Evolutionary conservation across 1,139 yeast species (phyloP), one percentile per base, ranked within the genome.

Genomic region (Blastobotrys raffinosifermentans): DNA sequence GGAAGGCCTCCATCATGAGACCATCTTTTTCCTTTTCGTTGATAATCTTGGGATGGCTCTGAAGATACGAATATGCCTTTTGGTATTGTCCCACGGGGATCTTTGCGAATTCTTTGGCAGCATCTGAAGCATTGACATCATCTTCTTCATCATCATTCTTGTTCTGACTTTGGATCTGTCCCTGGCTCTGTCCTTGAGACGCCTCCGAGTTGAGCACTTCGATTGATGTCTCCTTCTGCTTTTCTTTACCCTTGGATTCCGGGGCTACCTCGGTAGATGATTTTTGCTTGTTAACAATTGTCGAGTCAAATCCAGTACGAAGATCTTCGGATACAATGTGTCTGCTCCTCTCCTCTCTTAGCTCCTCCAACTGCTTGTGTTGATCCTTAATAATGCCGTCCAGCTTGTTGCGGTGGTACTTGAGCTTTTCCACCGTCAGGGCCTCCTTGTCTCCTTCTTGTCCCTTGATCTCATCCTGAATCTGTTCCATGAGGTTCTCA

Each of bases 271-370:
- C 3, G 3, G 41, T 39, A 13, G 37, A 39, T 11, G 40, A 64
- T n/a, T 56, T 57, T 26, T 65, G 66, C 51, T 76, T 80, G 58
- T 85, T 86, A 57, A 87, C 60, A 51, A 85, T 75, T 0, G 95
- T 82, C 19, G 85, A 73, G 55, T 89, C 95, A 67, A 86, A 91
- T 0, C 96, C 98, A n/a, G 94, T 86, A 49, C 78, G 94, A 27
- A 87, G 72, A 59, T 91, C 98, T 15, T 87, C 97, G 41, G 94
- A 80, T 4, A 94, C 78, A 46, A 91, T 89, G 55, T 85, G 81
- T 42, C 68, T 59, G 8, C 78, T 69, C 51, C 85, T 82, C 55
- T 89, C 94, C 48, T 77, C 72, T 49, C 75, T 71, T 40, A 91
- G 67, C 26, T 75, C 76, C 33, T 73, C 76, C 51, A 87, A 66